Conservation (phyloP, 805 yeast genomes). For the Saccharomycopsis oosterbeekiorum region DNA sequence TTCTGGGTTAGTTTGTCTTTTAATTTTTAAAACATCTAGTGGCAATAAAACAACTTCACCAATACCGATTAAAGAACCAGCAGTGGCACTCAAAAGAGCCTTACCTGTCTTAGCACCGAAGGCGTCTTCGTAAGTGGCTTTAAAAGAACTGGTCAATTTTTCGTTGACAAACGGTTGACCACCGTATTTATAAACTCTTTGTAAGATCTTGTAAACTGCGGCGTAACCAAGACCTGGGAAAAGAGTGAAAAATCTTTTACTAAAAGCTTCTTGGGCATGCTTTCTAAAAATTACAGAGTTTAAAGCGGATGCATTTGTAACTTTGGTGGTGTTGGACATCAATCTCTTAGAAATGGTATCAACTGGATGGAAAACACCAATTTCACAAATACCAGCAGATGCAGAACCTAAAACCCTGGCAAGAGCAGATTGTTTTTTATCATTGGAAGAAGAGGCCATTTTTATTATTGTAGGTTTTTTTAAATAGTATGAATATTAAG, state of each 20-base stretch:
- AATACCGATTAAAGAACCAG: constrained; percentile 94
- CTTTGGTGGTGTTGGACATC: constrained; percentile 70
- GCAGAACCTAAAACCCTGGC: constrained; percentile 96
- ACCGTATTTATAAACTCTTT: constrained; percentile 97
- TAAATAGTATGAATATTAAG: neutral
- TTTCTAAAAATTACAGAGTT: constrained; percentile 83
- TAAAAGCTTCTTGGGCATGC: constrained; percentile 61
- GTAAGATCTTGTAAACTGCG: constrained; percentile 91
- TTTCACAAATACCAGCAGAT: constrained; percentile 93
- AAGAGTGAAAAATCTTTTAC: constrained; percentile 65
- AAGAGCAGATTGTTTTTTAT: constrained; percentile 77
- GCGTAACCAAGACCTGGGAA: constrained; percentile 99
- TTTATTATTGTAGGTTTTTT: neutral
- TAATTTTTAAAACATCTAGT: constrained; percentile 90
- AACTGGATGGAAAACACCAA: constrained; percentile 96
- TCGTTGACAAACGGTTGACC: constrained; percentile 99
- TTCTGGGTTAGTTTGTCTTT: constrained; percentile 99
- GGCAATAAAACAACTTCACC: constrained; percentile 96
- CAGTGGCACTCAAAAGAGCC: constrained; percentile 94
- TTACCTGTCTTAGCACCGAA: constrained; percentile 95
- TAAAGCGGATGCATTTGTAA: constrained; percentile 53
- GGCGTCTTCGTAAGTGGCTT: constrained; percentile 53
- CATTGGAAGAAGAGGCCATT: constrained; percentile 23
- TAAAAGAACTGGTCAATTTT: constrained; percentile 68
- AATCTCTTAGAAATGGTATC: constrained; percentile 96